Conservation (phyloP, 805 yeast species). For the Starmerella bacillaris region DNA sequence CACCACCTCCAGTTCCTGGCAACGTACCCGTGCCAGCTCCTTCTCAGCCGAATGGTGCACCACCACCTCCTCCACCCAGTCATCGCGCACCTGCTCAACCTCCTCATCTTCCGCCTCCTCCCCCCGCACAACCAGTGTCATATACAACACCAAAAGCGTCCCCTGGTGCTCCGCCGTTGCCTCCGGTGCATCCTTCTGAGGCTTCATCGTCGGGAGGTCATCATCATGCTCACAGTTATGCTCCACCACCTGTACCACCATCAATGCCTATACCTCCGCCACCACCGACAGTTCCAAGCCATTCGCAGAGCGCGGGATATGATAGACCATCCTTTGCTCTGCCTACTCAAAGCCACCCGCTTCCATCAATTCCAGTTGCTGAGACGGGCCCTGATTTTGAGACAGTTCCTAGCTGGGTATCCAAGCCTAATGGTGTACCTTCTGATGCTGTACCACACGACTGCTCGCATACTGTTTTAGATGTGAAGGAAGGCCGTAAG, state of each 20-base stretch:
- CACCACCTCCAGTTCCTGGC: constrained; percentile 5
- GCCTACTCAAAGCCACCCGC: no score
- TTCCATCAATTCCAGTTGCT: no score
- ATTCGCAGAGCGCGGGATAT: no score
- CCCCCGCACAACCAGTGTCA: constrained; percentile 1
- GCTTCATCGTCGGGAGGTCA: constrained; percentile 7
- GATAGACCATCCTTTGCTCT: no score
- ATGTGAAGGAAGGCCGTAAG: constrained; percentile 47
- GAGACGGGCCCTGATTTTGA: no score
- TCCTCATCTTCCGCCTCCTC: background rate
- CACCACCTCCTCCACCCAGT: constrained; percentile 1
- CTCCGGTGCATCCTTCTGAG: constrained; percentile 12
- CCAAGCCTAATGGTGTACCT: constrained; percentile 37
- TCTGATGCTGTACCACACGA: constrained; percentile 36
- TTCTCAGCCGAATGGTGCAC: background rate
- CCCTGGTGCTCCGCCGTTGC: constrained; percentile 14
- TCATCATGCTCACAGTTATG: constrained; percentile 18
- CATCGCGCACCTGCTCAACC: background rate
- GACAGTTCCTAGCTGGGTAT: constrained; percentile 43
- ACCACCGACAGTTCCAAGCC: constrained; percentile 5
- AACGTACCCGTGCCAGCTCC: background rate
- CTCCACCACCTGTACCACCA: constrained; percentile 10
- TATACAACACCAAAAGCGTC: no score
- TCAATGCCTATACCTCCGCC: constrained; percentile 16
- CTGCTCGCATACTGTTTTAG: constrained; percentile 37